phyloP scores from a whole-genome alignment of 805 yeast species.

The Myxozyma mucilagina region DNA sequence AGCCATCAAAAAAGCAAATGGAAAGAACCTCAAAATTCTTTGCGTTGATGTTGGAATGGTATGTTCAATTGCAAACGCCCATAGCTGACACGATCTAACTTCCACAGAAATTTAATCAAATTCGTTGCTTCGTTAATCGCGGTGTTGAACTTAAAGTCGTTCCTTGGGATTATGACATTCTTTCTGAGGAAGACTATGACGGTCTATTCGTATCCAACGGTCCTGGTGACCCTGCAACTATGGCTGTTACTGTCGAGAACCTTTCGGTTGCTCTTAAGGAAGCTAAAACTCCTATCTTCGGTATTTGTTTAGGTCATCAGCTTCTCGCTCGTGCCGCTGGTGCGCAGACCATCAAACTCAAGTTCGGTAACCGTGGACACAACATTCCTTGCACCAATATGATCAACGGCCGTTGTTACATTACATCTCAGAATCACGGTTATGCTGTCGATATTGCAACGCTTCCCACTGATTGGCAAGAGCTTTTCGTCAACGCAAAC shows the following conservation, averaged over 20 bases:
- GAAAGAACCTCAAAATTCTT: constrained; percentile 75
- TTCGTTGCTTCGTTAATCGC: constrained; percentile 91
- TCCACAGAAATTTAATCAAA: constrained; percentile 76
- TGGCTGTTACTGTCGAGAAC: constrained; percentile 65
- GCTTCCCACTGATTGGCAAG: constrained; percentile 81
- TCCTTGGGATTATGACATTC: constrained; percentile 89
- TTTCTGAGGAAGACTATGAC: constrained; percentile 73
- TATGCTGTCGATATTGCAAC: constrained; percentile 89
- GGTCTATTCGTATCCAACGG: constrained; percentile 91
- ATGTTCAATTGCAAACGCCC: background rate
- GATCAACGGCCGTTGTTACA: constrained; percentile 89
- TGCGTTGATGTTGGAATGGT: constrained; percentile 95
- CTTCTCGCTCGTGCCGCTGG: constrained; percentile 92
- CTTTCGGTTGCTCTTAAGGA: constrained; percentile 58
- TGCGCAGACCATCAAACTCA: constrained; percentile 87
- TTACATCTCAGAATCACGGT: constrained; percentile 98
- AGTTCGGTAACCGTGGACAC: constrained; percentile 98
- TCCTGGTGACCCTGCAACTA: constrained; percentile 97
- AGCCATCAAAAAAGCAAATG: constrained; percentile 61
- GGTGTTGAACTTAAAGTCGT: constrained; percentile 96
- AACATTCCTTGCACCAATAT: constrained; percentile 94
- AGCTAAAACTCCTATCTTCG: constrained; percentile 87
- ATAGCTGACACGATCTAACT: background rate
- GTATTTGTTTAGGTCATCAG: constrained; percentile 98
- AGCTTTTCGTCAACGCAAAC: constrained; percentile 90